phyloP scores from a whole-genome alignment of 2,329 filamentous ascomycete species.

The Xylaria sp. region DNA sequence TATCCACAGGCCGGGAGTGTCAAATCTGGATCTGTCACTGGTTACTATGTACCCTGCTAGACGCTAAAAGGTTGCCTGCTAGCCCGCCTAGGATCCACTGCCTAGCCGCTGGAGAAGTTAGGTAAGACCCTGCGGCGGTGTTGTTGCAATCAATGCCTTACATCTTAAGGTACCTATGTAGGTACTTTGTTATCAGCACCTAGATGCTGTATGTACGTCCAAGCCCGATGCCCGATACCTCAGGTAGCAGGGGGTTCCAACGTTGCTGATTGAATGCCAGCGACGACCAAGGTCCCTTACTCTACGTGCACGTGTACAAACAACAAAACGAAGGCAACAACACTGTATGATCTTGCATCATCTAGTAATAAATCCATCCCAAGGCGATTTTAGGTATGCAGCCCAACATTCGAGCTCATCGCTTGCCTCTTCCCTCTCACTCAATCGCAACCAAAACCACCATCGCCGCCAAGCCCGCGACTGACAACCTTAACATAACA shows the following conservation, averaged over 20 bases:
- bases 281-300: background rate
- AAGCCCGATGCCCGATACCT: background rate
- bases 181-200: too few species aligned
- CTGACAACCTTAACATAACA: slow-evolving; percentile 6
- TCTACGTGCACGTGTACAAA: background rate
- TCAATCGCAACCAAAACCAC: background rate
- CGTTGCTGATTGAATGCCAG: background rate
- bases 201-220: too few species aligned
- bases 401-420: background rate
- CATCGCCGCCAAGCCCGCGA: slow-evolving; percentile 11
- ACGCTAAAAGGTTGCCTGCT: slow-evolving; percentile 2
- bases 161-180: too few species aligned
- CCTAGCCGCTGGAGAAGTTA: background rate
- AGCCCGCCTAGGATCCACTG: background rate
- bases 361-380: background rate
- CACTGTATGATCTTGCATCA: background rate
- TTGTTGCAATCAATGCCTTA: background rate
- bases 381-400: background rate
- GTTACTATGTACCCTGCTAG: too few species aligned
- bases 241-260: background rate
- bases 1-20: slow-evolving; percentile 23
- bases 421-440: background rate
- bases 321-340: background rate
- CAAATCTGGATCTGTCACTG: slow-evolving; percentile 3
- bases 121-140: background rate